Evolutionary conservation across 2,329 filamentous ascomycete genomes (phyloP).

Genomic region (Phaeophleospora eucalypticola): DNA sequence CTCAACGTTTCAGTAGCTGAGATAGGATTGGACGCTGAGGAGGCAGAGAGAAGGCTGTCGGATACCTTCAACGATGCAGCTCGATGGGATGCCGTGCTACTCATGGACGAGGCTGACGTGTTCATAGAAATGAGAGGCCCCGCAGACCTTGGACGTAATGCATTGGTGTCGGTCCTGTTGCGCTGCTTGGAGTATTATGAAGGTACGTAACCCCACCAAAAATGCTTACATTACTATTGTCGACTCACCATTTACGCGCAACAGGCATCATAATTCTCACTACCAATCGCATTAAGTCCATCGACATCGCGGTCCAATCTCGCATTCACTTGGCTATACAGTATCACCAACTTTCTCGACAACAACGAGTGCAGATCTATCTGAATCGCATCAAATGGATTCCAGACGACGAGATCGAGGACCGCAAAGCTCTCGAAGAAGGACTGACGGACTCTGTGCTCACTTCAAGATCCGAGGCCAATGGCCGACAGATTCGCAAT

Average conservation of each 20-base stretch:
- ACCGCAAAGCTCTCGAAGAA: neutral
- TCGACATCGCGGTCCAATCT: conserved; percentile 11
- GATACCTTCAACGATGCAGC: conserved; percentile 6
- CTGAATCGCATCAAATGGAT: conserved; percentile 1
- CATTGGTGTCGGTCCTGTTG: conserved; percentile 62
- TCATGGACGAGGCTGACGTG: conserved; percentile 52
- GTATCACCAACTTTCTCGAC: conserved; percentile 3
- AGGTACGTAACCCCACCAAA: neutral
- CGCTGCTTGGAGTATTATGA: conserved; percentile 14
- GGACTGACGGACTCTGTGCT: neutral
- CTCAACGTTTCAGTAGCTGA: conserved; percentile 29
- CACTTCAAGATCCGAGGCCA: neutral
- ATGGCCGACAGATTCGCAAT: conserved; percentile 7
- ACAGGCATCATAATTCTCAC: conserved; percentile 13
- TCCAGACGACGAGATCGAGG: neutral
- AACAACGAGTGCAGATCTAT: conserved; percentile 3
- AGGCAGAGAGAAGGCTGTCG: conserved; percentile 5
- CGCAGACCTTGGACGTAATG: conserved; percentile 69
- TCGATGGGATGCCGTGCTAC: conserved; percentile 13
- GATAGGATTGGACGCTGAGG: conserved; percentile 4
- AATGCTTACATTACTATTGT: too few relatives aligned
- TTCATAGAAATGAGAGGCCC: conserved; percentile 76
- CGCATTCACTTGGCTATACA: conserved; percentile 10
- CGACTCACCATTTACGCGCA: neutral
- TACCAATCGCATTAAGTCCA: conserved; percentile 9